Base-by-base conservation (phyloP, 2,329 filamentous ascomycete species). In the Penicillium sp. region DNA sequence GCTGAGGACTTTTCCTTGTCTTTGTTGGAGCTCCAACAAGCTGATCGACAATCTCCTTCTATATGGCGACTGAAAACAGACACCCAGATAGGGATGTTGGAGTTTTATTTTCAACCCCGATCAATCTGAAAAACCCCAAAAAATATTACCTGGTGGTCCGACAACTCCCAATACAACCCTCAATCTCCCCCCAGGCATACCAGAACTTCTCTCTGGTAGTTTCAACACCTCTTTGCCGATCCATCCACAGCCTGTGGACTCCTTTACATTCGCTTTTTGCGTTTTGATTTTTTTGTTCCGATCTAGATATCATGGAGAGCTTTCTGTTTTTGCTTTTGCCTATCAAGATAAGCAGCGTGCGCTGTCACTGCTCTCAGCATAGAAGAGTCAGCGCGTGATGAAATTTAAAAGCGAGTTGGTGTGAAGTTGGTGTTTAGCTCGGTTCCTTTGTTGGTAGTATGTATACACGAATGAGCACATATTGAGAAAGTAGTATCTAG, bases 301-400 rank as follows among this genome's bases (percentile, higher is more conserved):
- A 58, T 57, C 47, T 58, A 58, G 52, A 58, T 58, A 57, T 59
- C 57, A 57, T 49, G 49, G 33, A 59, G 51, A 53, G 52, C 49
- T 53, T 42, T 44, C 19, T 52, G 45, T 52, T 38, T 42, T 53
- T 43, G 46, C 43, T 49, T 51, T 52, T 54, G 42, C 51, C 48
- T 49, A 49, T 52, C 46, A 44, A 51, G 50, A 45, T 48, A 51
- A 33, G 53, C 40, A 54, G 45, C 29, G 32, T 41, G 45, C 21
- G 48, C 40, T 38, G 31, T 19, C 40, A 32, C 52, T 45, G 45
- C 45, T 48, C 48, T 55, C 45, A 35, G 37, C 52, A 55, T 58
- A 59, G 56, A 59, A 49, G 41, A 41, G 44, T 46, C 29, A 52
- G 49, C 49, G 35, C 26, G 34, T 43, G 49, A 50, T 49, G 43